phyloP scores from a whole-genome alignment of 441 rosid species.

The Populus hybrid region DNA sequence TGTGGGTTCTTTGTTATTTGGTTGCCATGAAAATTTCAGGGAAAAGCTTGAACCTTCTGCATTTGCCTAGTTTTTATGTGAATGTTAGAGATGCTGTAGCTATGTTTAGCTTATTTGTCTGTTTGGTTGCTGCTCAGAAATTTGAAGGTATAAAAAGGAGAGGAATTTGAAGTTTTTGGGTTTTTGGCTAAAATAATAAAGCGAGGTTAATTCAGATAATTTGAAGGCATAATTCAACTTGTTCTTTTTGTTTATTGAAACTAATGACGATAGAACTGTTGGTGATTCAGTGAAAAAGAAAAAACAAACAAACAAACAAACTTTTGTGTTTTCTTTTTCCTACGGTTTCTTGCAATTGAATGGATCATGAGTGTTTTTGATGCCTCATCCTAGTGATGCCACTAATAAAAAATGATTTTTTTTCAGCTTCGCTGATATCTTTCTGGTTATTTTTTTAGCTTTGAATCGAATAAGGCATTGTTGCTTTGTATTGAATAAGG shows the following conservation, averaged over 20 bases:
- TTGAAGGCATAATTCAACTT: not conserved
- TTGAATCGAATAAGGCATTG: slow-evolving; percentile 34
- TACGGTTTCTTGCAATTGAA: not conserved
- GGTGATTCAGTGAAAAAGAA: not conserved
- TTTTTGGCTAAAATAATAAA: not conserved
- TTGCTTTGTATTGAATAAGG: slow-evolving; percentile 34
- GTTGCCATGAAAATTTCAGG: slow-evolving; percentile 12
- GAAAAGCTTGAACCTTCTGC: not conserved
- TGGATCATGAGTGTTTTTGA: not conserved
- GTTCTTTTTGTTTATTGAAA: not conserved
- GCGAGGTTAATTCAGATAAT: not conserved
- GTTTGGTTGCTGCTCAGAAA: not conserved
- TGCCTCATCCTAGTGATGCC: not conserved
- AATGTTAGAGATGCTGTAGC: not conserved
- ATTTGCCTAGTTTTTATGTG: slow-evolving; percentile 2
- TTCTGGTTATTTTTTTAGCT: slow-evolving; percentile 16
- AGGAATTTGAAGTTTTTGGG: not conserved
- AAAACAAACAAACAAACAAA: not conserved
- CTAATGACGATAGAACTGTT: not conserved
- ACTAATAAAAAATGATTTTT: not conserved
- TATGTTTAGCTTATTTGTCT: not conserved
- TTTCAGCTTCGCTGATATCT: not conserved
- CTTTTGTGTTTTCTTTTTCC: not conserved
- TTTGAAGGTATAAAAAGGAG: not conserved
- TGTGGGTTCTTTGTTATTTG: slow-evolving; percentile 8